phyloP scores from a whole-genome alignment of 306 rosid genomes.

The Rosa persica region DNA sequence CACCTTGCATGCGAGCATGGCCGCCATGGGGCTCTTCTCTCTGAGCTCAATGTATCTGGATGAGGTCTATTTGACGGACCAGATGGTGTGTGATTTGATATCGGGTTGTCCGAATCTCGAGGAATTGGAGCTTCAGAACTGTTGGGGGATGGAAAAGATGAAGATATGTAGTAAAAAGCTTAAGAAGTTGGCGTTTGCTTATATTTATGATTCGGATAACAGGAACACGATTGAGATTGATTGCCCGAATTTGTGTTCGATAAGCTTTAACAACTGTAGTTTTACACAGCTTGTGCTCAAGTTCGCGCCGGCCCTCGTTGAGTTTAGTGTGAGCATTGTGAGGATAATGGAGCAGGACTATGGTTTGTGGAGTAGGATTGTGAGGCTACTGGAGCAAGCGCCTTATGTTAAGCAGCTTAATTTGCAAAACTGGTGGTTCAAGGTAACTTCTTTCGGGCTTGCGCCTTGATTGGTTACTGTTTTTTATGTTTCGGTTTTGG shows the following conservation, averaged over 20 bases:
- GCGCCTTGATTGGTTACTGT: not conserved
- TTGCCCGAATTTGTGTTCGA: not conserved
- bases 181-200: not conserved
- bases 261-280: not conserved
- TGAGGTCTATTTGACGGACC: not conserved
- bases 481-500: not conserved
- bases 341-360: not conserved
- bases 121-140: not conserved
- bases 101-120: slow-evolving; percentile 7
- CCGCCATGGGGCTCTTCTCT: not conserved
- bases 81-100: not conserved
- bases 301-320: not conserved
- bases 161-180: not conserved
- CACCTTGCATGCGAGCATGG: not conserved
- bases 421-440: slow-evolving; percentile 13
- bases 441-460: not conserved
- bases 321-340: not conserved
- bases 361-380: not conserved
- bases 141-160: not conserved
- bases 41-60: not conserved
- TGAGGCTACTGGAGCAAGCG: slow-evolving; percentile 2
- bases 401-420: slow-evolving; percentile 2
- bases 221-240: not conserved
- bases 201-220: not conserved
- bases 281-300: not conserved